phyloP scores from a whole-genome alignment of 2,329 filamentous ascomycete species.

The Fusarium chlamydosporum region DNA sequence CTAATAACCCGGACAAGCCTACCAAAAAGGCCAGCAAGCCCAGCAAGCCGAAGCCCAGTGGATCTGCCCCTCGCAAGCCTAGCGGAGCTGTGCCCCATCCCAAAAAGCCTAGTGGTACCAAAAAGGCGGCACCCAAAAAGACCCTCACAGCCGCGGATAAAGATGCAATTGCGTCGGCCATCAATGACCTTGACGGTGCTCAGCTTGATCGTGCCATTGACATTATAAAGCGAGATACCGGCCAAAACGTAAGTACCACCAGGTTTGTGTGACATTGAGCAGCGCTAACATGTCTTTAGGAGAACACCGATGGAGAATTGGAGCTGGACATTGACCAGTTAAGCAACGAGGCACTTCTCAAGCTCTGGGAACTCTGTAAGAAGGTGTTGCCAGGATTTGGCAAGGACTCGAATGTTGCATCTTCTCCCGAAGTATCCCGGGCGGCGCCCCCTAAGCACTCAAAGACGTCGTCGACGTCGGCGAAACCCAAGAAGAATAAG shows the following conservation, averaged over 20 bases:
- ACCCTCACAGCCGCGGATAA: slow-evolving; percentile 85
- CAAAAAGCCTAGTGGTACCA: slow-evolving; percentile 57
- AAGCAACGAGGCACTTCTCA: slow-evolving; percentile 67
- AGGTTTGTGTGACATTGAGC: not conserved
- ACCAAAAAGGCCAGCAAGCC: slow-evolving; percentile 67
- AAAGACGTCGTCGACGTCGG: slow-evolving; percentile 53
- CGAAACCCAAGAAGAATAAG: slow-evolving; percentile 79
- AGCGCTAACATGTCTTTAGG: slow-evolving; percentile 55
- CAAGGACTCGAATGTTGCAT: slow-evolving; percentile 52
- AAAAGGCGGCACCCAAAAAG: slow-evolving; percentile 63
- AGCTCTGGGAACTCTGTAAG: slow-evolving; percentile 64
- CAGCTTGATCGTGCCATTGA: slow-evolving; percentile 85
- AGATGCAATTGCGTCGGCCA: slow-evolving; percentile 88
- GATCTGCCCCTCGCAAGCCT: slow-evolving; percentile 61
- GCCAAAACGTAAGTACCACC: slow-evolving; percentile 73
- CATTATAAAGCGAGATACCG: slow-evolving; percentile 90
- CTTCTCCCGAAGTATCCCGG: slow-evolving; percentile 53
- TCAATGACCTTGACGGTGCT: slow-evolving; percentile 82
- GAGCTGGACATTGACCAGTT: slow-evolving; percentile 72
- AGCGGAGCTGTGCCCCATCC: slow-evolving; percentile 52
- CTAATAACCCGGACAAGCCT: slow-evolving; percentile 70
- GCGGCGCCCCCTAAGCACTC: slow-evolving; percentile 51
- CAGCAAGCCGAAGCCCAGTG: slow-evolving; percentile 67
- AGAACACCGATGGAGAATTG: slow-evolving; percentile 71
- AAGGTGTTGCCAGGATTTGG: slow-evolving; percentile 60